Base-by-base conservation (phyloP, 1,139 yeast species). In the Pichiaceae sp. region DNA sequence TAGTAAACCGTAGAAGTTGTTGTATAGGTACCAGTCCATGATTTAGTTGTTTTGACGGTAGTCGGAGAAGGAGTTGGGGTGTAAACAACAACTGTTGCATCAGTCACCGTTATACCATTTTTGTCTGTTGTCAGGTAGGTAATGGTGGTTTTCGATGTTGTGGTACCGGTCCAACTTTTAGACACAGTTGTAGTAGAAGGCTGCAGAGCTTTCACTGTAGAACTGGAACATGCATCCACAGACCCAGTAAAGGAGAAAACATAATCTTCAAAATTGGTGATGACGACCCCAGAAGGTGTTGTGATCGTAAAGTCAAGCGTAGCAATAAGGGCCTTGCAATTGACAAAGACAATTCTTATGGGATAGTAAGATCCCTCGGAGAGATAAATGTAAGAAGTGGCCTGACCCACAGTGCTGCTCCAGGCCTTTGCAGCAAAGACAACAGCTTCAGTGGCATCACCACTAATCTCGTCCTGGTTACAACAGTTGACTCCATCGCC, bases 401-500 rank as follows among this genome's bases (percentile, higher is more conserved):
- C 24, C 11, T 25, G 6, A 25, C 28, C 28, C 15, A 25, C 28
- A 25, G 8, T 15, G n/a, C 14, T 8, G 14, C 29, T 11, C 17
- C 35, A 32, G 17, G 32, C 11, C 14, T 42, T 42, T 16, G 35
- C 31, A 21, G 43, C 38, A 21, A 18, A 40, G 17, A 46, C 21
- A 3, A 46, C 17, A 19, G 35, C 41, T 3, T 29, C 21, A 3
- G 29, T 35, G 6, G 28, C 30, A 17, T 20, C 24, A 17, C 34
- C 34, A 7, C 1, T 30, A 9, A 26, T 7, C 8, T 29, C 27
- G 23, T 41, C 41, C 2, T 38, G 31, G 19, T 38, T 18, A 42
- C 60, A 56, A 41, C 60, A 56, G 11, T 34, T 43, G 26, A 56
- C 50, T 3, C 52, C 59, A 21, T 34, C 38, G 18, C 56, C 58